Evolutionary conservation across 75 land plant species (phyloP).

Genomic region (Picea glauca): DNA sequence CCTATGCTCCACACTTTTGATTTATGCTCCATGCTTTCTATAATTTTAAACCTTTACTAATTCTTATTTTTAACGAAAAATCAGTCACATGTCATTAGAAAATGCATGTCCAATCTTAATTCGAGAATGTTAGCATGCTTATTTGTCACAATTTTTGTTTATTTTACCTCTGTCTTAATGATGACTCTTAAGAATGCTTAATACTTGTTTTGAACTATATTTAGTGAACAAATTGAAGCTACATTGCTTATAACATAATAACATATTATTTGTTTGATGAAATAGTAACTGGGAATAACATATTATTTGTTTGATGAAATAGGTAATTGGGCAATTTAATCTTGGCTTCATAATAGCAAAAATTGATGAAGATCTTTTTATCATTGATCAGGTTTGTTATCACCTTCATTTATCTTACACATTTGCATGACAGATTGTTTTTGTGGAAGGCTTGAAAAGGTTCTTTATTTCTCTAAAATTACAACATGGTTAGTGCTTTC

Average conservation of each 20-base stretch:
- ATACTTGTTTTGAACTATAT: not conserved
- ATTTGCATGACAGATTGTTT: not conserved
- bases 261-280: not conserved
- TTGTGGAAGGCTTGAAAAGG: not conserved
- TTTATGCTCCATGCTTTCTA: not conserved
- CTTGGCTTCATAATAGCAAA: slow-evolving; percentile 93
- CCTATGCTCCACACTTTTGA: not conserved
- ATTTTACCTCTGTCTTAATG: not conserved
- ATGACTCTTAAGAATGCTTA: not conserved
- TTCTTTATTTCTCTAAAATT: not conserved
- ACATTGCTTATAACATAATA: not conserved
- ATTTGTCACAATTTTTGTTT: not conserved
- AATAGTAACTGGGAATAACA: slow-evolving; percentile 57
- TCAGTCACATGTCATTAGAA: not conserved
- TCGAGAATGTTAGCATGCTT: not conserved
- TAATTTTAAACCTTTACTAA: not conserved
- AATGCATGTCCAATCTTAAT: not conserved
- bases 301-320: not conserved
- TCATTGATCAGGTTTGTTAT: slow-evolving; percentile 82
- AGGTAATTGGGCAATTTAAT: slow-evolving; percentile 98
- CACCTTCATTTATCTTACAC: not conserved
- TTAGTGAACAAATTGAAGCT: not conserved
- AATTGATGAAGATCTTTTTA: slow-evolving; percentile 78
- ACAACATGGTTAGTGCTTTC: not conserved
- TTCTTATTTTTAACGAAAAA: not conserved